phyloP scores from a whole-genome alignment of 495 filamentous ascomycete species.

The Talaromyces trachyspermus region DNA sequence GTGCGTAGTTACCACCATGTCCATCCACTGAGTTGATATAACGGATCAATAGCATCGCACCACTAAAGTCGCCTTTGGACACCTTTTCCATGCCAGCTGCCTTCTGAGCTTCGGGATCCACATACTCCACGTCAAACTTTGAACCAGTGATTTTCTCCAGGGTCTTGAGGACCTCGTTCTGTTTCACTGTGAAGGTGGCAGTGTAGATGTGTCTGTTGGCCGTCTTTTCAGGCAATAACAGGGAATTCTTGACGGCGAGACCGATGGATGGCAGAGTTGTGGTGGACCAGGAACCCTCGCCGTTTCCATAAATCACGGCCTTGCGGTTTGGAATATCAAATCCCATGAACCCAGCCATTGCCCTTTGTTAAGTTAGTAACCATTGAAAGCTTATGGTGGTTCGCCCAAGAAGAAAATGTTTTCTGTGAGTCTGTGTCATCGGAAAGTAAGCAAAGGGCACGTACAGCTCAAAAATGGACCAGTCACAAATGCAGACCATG shows the following conservation, averaged over 20 bases:
- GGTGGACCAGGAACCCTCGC: neutral
- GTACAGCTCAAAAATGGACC: neutral
- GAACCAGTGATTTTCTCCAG: neutral
- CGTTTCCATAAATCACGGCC: neutral
- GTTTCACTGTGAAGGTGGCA: neutral
- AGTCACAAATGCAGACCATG: neutral
- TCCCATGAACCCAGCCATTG: neutral
- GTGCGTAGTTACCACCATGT: neutral
- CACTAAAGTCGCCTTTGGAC: neutral
- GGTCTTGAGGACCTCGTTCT: neutral
- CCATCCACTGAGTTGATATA: conserved; percentile 1
- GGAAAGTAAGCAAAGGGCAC: neutral
- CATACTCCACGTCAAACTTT: neutral
- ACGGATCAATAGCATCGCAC: neutral
- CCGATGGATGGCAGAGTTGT: neutral
- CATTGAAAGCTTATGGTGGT: neutral
- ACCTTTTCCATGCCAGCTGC: neutral
- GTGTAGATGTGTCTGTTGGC: neutral
- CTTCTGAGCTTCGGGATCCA: neutral
- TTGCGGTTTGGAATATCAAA: conserved; percentile 2
- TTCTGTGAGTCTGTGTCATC: neutral
- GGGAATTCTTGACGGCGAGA: neutral
- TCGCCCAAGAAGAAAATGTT: neutral
- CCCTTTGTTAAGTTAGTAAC: neutral
- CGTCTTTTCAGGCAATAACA: neutral